Evolutionary conservation across 1,284 basidiomycete species (phyloP).

Genomic region (Apiotrichum veenhuisii): DNA sequence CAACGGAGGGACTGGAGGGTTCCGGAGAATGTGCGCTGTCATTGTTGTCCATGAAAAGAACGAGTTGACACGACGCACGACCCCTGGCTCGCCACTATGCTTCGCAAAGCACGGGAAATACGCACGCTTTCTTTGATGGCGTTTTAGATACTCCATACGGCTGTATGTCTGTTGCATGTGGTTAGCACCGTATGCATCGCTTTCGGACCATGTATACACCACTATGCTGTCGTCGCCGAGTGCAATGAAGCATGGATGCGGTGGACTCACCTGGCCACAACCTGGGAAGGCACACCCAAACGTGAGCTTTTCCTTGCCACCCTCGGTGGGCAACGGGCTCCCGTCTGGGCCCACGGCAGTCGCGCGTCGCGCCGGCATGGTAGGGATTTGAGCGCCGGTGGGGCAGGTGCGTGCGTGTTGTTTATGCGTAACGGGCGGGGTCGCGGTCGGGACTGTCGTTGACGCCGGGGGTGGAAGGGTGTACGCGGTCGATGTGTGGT

Average conservation of each 20-base stretch:
- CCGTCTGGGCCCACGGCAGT: constrained; percentile 17
- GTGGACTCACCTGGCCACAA: constrained; percentile 40
- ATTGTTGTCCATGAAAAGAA: not conserved
- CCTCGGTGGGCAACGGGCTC: constrained; percentile 19
- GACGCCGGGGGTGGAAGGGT: not conserved
- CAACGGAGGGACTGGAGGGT: no score
- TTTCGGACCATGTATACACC: no score
- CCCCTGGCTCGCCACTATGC: not conserved
- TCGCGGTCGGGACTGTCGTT: not conserved
- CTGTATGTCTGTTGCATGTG: constrained; percentile 37
- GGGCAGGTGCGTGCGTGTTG: not conserved
- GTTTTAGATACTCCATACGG: constrained; percentile 49
- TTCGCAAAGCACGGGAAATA: constrained; percentile 3
- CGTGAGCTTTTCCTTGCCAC: constrained; percentile 45
- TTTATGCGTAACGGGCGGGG: not conserved
- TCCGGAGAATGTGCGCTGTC: not conserved
- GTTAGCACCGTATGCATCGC: no score
- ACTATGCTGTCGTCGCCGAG: not conserved
- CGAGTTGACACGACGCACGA: not conserved
- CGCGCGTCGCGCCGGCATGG: constrained; percentile 21
- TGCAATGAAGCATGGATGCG: no score
- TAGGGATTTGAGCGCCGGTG: not conserved
- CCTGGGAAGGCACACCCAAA: constrained; percentile 43
- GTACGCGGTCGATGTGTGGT: not conserved
- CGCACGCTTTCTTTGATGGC: constrained; percentile 51